Conservation (phyloP, 495 filamentous ascomycete genomes). For the Aspergillus conjunctus region DNA sequence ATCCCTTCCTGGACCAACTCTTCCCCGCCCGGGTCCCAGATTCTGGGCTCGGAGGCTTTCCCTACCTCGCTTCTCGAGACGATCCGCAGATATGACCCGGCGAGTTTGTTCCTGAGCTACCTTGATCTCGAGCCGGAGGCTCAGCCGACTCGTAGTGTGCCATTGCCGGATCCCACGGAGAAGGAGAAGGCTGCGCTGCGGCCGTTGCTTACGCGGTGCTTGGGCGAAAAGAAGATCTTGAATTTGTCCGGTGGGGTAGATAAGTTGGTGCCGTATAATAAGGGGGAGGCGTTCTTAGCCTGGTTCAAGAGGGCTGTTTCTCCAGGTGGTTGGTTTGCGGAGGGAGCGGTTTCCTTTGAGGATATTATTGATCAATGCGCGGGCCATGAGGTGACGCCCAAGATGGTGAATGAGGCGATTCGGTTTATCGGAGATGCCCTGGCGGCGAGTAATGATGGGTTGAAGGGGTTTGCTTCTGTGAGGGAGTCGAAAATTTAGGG, state of each 20-base stretch:
- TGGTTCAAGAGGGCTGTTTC: slow-evolving; percentile 66
- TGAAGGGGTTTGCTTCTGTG: slow-evolving; percentile 36
- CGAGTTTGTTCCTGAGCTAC: slow-evolving; percentile 63
- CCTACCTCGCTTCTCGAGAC: slow-evolving; percentile 64
- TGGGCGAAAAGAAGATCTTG: slow-evolving; percentile 76
- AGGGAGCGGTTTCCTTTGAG: slow-evolving; percentile 62
- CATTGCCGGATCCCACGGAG: slow-evolving; percentile 50
- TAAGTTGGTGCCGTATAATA: slow-evolving; percentile 80
- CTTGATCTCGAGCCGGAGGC: slow-evolving; percentile 34
- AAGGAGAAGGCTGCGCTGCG: slow-evolving; percentile 44
- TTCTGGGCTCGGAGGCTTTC: slow-evolving; percentile 77
- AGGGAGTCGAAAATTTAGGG: slow-evolving; percentile 45
- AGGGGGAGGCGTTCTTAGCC: slow-evolving; percentile 65
- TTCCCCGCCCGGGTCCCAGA: slow-evolving; percentile 58
- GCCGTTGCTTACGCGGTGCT: slow-evolving; percentile 44
- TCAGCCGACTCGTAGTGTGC: slow-evolving; percentile 32
- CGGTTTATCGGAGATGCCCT: slow-evolving; percentile 62
- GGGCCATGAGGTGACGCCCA: slow-evolving; percentile 70
- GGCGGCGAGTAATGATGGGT: slow-evolving; percentile 22
- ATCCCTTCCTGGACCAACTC: slow-evolving; percentile 59
- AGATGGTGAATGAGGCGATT: slow-evolving; percentile 73
- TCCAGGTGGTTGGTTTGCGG: slow-evolving; percentile 57
- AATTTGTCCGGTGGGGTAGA: slow-evolving; percentile 76
- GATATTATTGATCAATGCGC: slow-evolving; percentile 73
- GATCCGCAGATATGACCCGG: slow-evolving; percentile 67